phyloP scores from a whole-genome alignment of 805 yeast genomes.

The Lachancea thermotolerans region DNA sequence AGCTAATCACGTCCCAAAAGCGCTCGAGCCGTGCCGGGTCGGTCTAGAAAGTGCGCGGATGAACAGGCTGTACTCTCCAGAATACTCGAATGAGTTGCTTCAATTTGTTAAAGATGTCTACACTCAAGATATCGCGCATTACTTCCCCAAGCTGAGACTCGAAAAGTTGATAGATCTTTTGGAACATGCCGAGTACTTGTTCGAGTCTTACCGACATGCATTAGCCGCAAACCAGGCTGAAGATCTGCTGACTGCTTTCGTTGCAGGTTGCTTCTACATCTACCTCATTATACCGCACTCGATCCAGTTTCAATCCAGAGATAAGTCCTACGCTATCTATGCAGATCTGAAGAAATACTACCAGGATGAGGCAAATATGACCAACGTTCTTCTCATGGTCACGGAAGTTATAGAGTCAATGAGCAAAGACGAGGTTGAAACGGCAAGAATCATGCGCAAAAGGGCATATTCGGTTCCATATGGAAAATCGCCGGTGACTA shows the following conservation, averaged over 20 bases:
- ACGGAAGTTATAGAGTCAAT: slow-evolving; percentile 29
- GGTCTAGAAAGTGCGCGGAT: background rate
- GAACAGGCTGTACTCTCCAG: slow-evolving; percentile 30
- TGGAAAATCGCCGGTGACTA: slow-evolving; percentile 1
- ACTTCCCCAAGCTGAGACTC: slow-evolving; percentile 28
- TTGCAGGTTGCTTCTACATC: slow-evolving; percentile 34
- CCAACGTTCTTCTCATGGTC: slow-evolving; percentile 34
- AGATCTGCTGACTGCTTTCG: slow-evolving; percentile 30
- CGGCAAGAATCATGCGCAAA: slow-evolving; percentile 16
- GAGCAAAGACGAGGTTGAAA: slow-evolving; percentile 18
- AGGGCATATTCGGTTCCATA: slow-evolving; percentile 32
- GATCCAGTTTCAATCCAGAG: slow-evolving; percentile 36
- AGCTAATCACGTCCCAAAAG: too few relatives aligned
- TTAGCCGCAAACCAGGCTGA: slow-evolving; percentile 16
- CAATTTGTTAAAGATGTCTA: slow-evolving; percentile 27
- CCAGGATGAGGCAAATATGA: slow-evolving; percentile 35
- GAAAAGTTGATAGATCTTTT: slow-evolving; percentile 33
- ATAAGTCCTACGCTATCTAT: slow-evolving; percentile 35
- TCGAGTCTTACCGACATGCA: slow-evolving; percentile 28
- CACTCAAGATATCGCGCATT: slow-evolving; percentile 30
- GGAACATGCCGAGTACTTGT: slow-evolving; percentile 32
- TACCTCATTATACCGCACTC: slow-evolving; percentile 35
- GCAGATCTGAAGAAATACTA: slow-evolving; percentile 31
- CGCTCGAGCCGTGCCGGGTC: background rate
- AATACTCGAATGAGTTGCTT: slow-evolving; percentile 35